A percentile compares a stretch with the other conserved stretches of the same genome.
Conservation (phyloP, 2,329 filamentous ascomycete species). For the Basipetospora chlamydospora region DNA sequence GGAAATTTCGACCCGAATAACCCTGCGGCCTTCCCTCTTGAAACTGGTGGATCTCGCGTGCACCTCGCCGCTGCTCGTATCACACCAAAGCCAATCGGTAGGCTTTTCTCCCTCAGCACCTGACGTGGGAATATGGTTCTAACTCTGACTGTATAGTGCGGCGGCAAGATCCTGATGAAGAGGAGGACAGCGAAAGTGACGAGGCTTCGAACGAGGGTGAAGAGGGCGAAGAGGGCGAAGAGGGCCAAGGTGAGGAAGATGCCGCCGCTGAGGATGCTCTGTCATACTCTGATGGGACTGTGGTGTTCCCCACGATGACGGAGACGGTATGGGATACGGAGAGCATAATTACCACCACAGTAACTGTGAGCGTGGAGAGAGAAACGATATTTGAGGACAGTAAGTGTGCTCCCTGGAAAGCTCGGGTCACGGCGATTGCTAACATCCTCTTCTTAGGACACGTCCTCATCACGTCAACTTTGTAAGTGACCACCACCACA, state of each 20-base stretch:
- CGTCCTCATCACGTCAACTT: slow-evolving; percentile 1
- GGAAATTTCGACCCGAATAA: too few species aligned
- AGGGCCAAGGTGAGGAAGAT: background rate
- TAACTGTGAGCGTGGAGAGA: background rate
- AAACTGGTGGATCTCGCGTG: too few species aligned
- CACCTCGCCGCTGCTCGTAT: background rate
- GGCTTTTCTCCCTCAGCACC: background rate
- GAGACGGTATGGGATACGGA: slow-evolving; percentile 3
- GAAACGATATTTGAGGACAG: slow-evolving; percentile 3
- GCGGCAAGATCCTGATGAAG: background rate
- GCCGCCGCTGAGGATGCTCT: too few species aligned
- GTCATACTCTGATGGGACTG: too few species aligned
- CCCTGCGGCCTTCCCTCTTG: too few species aligned
- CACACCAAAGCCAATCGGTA: background rate
- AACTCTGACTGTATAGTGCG: background rate
- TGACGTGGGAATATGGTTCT: too few species aligned
- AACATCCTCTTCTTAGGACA: background rate
- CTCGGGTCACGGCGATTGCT: background rate
- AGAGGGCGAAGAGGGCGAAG: too few species aligned
- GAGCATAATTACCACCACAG: background rate
- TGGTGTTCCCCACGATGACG: slow-evolving; percentile 3
- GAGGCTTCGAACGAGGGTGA: too few species aligned
- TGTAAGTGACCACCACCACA: background rate
- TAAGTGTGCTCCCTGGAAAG: background rate
- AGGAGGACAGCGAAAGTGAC: background rate